Base-by-base conservation (phyloP, 441 rosid species). In the Bruguiera hainesii region DNA sequence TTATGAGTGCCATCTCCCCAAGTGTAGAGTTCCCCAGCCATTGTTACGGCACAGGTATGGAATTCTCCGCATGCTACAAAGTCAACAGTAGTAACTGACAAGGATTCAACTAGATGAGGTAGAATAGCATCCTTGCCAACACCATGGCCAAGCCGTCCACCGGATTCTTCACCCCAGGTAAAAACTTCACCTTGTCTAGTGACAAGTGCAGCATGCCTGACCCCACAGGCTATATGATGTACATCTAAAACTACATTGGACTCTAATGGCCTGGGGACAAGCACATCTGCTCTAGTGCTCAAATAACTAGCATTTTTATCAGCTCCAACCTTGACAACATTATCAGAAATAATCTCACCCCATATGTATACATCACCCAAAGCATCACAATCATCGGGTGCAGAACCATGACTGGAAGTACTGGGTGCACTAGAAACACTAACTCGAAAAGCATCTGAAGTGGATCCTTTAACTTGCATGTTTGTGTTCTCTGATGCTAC, bases 141-240 rank as follows among this genome's bases (percentile, higher is more conserved):
- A 39, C 97, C 98, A 80, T 91, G 98, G 75, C 98, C 98, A 64
- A 94, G 98, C 71, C 93, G 78, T 59, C 98, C 98, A 67, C 97
- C 98, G 11, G 92, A 94, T 77, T 87, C 98, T 78, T 89, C 96
- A 42, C 98, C 98, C 98, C 98, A 94, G 29, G 97, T 89, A 78
- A 94, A 91, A 65, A 91, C 82, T 70, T 94, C 98, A 63, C 98
- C 98, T 77, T 94, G 97, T 69, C 85, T 88, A 52, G 98, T 88
- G 61, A 94, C 96, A 21, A 94, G 60, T 60, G 97, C 96, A 72
- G 96, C 92, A 72, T 94, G 97, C 76, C 81, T 89, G 57, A 88
- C 97, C 60, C 98, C 98, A 73, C 96, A 89, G 21, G 96, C 86
- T 80, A 94, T 82, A 60, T 87, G 91, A 71, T 89, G 91, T 57